Base-by-base conservation (phyloP, 495 filamentous ascomycete genomes). In the Cryomyces minteri region DNA sequence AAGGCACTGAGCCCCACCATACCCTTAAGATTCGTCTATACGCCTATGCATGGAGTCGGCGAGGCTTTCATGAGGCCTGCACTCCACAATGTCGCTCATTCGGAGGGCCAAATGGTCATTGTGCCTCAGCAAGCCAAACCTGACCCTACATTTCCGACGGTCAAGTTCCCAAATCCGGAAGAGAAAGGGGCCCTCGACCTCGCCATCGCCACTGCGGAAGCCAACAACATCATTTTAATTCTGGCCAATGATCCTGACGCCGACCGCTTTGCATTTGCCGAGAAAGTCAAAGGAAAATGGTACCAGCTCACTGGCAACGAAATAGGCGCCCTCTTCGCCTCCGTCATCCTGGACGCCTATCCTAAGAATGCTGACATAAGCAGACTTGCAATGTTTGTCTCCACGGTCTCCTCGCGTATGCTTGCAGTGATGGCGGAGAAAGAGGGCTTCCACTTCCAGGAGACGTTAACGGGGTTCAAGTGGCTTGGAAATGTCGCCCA, bases 381-480 rank as follows among this genome's bases (percentile, higher is more conserved):
- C 1, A 66, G 67, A 7, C 47, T 68, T 31, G 68, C 66, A 1
- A 73, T 82, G 51, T 56, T 83, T 7, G 73, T 71, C 14, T 76
- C 75, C 4, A 72, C 80, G 1, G 80, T 84, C 0, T 81, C 76
- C 0, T 75, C 73, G 3, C 66, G 70, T 11, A 81, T 82, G 79
- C 67, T 84, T 4, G 56, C 63, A 8, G 63, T 67, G 25, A 75
- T 82, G 62, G 77, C 77, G 5, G 48, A 55, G 37, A 57, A 64
- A 25, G 70, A 71, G 52, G 72, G 71, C 5, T 72, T 80, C 43
- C 55, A 64, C 32, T 78, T 72, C 51, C 60, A 67, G 38, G 78
- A 83, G 51, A 80, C 79, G 4, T 63, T 84, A 11, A 84, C 80
- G 0, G 80, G 80, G 4, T 84, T 84, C 62, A 84, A 84, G 57